Conservation (phyloP, 352 stramenopile genomes). For the Phytophthora citricola region DNA sequence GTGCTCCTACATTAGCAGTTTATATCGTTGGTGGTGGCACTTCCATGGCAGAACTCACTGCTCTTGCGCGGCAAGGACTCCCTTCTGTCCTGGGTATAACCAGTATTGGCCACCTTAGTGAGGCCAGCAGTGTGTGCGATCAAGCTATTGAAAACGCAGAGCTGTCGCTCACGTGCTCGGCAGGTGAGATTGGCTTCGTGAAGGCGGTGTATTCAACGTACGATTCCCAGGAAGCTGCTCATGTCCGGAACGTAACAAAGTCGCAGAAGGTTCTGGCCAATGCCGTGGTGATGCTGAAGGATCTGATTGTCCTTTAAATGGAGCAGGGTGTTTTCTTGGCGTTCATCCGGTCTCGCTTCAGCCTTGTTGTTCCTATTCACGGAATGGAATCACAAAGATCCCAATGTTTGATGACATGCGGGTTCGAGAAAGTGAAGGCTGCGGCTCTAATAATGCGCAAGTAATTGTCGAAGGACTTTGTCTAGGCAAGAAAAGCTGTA, state of each 20-base stretch:
- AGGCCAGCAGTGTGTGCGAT: slow-evolving; percentile 73
- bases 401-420: slow-evolving; percentile 65
- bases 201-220: slow-evolving; percentile 81
- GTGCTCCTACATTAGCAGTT: slow-evolving; percentile 59
- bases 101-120: slow-evolving; percentile 78
- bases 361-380: slow-evolving; percentile 64
- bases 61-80: slow-evolving; percentile 72
- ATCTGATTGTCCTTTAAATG: slow-evolving; percentile 49
- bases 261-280: slow-evolving; percentile 56
- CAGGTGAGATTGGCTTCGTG: slow-evolving; percentile 78
- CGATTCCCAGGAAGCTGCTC: slow-evolving; percentile 61
- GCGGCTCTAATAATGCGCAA: slow-evolving; percentile 52
- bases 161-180: slow-evolving; percentile 68
- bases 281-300: slow-evolving; percentile 50
- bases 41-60: slow-evolving; percentile 63
- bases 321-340: slow-evolving; percentile 71
- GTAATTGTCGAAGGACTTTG: slow-evolving; percentile 79
- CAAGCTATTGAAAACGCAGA: slow-evolving; percentile 57
- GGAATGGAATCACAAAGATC: slow-evolving; percentile 34
- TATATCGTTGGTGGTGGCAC: slow-evolving; percentile 73
- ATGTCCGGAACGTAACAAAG: slow-evolving; percentile 74
- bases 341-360: slow-evolving; percentile 67
- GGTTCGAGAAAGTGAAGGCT: slow-evolving; percentile 50
- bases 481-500: slow-evolving; percentile 71
- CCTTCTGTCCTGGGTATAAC: slow-evolving; percentile 78